Evolutionary conservation across 768 basidiomycete species (phyloP).

Genomic region (Suillus subluteus): DNA sequence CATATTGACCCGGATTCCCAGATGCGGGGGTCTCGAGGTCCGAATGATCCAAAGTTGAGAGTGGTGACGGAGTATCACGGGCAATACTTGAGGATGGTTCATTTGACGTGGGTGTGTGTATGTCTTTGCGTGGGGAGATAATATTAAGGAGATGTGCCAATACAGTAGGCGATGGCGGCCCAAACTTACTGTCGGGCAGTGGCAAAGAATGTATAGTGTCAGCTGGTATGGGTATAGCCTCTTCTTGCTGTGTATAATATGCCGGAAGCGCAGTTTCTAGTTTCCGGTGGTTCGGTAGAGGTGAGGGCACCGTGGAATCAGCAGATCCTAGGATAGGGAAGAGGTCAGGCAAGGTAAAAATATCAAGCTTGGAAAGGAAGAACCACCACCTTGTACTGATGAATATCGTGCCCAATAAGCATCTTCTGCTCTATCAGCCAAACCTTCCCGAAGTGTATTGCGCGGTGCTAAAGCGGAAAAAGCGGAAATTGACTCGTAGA

Average conservation of each 20-base stretch:
- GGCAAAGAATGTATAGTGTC: constrained; percentile 23
- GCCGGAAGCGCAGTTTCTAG: constrained; percentile 20
- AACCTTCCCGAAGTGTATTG: constrained; percentile 20
- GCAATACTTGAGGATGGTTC: constrained; percentile 14
- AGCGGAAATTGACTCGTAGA: constrained; percentile 30
- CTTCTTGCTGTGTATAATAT: constrained; percentile 15
- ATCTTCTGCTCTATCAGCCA: constrained; percentile 44
- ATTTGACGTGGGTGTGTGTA: constrained; percentile 14
- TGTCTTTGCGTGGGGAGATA: constrained; percentile 30
- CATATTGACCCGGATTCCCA: constrained; percentile 15
- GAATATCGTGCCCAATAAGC: constrained; percentile 81
- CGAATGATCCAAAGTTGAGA: constrained; percentile 25
- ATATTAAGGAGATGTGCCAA: constrained; percentile 30
- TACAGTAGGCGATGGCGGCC: constrained; percentile 30
- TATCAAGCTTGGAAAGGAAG: not conserved
- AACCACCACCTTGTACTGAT: constrained; percentile 62
- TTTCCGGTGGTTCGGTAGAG: constrained; percentile 37
- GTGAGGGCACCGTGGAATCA: constrained; percentile 69
- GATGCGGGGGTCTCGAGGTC: constrained; percentile 29
- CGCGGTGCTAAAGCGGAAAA: constrained; percentile 18
- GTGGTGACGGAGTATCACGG: constrained; percentile 17
- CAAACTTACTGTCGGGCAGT: constrained; percentile 12
- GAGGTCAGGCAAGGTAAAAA: constrained; percentile 13
- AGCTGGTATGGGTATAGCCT: constrained; percentile 17
- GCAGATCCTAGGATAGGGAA: constrained; percentile 55